Base-by-base conservation (phyloP, 306 rosid species). In the Vigna hirtella region DNA sequence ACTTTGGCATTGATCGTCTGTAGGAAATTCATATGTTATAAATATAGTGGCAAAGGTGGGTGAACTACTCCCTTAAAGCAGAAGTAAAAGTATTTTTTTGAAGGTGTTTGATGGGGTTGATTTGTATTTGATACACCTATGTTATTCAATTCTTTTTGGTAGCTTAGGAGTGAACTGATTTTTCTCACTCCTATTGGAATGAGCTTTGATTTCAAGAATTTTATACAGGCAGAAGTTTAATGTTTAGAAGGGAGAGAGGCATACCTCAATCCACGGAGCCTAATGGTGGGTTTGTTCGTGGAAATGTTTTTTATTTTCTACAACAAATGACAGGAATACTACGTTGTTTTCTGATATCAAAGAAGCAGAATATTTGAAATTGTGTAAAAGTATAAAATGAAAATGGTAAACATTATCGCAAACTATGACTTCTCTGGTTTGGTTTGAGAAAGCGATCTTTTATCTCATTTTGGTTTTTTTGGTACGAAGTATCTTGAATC, bases 31-130 rank as follows among this genome's bases (percentile, higher is more conserved):
- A 43, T 20, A 12, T 20, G 72, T 43, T 18, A 34, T 43, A 43
- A 66, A 66, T 40, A 12, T 66, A 53, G 55, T 66, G 7, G 55
- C 72, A 66, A 43, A 66, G 20, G 72, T 66, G 38, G 72, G 38
- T 43, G 55, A 45, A 12, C 72, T 66, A 66, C 72, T 20, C 15
- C 55, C 18, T 66, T 45, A 43, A 66, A 20, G 55, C 20, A 14
- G 10, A 22, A 42, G 38, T 13, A 43, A 10, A 22, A 42, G 38
- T 13, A 22, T 65, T 65, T 65, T 40, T 64, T 14, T 65, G 51
- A 16, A 65, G 70, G 70, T n/a, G 70, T 65, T 65, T 65, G 51
- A 65, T 50, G 70, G 30, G 51, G 40, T 65, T 65, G 51, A 49
- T 65, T 65, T 17, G 70, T 65, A 65, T 26, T 65, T 38, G 49